phyloP scores from a whole-genome alignment of 2,329 filamentous ascomycete genomes.

The Tolypocladium ophioglossoides region DNA sequence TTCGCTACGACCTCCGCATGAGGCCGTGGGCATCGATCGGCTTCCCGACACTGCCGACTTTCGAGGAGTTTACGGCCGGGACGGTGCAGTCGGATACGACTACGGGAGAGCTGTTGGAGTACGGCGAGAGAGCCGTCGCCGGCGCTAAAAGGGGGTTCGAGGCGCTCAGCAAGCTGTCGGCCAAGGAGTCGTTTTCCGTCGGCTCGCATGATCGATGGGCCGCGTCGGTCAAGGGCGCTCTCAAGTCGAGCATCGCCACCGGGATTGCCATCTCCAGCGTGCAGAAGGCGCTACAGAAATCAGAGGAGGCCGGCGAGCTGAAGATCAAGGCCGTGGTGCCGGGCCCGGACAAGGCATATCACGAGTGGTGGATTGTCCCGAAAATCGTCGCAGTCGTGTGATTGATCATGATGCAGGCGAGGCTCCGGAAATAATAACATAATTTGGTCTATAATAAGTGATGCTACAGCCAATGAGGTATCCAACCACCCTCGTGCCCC shows the following conservation, averaged over 20 bases:
- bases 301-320: conserved; percentile 15
- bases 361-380: conserved; percentile 57
- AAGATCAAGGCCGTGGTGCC: conserved; percentile 42
- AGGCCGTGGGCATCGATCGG: conserved; percentile 64
- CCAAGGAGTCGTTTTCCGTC: conserved; percentile 42
- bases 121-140: conserved; percentile 33
- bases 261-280: conserved; percentile 53
- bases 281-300: conserved; percentile 41
- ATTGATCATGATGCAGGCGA: not conserved
- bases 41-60: conserved; percentile 56
- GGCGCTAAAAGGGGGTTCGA: conserved; percentile 47
- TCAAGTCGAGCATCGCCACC: conserved; percentile 61
- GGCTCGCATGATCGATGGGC: conserved; percentile 53
- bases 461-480: not conserved
- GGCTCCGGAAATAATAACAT: not conserved
- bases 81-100: conserved; percentile 27
- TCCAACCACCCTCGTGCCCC: not conserved
- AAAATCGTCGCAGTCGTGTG: conserved; percentile 21
- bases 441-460: not conserved
- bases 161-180: conserved; percentile 38
- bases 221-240: conserved; percentile 44
- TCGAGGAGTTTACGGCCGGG: conserved; percentile 46
- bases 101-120: conserved; percentile 29
- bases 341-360: conserved; percentile 41
- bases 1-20: conserved; percentile 79